Percentiles rank a stretch among this genome's conserved stretches.
phyloP scores from a whole-genome alignment of 495 filamentous ascomycete species.

The Aspergillus mulundensis region DNA sequence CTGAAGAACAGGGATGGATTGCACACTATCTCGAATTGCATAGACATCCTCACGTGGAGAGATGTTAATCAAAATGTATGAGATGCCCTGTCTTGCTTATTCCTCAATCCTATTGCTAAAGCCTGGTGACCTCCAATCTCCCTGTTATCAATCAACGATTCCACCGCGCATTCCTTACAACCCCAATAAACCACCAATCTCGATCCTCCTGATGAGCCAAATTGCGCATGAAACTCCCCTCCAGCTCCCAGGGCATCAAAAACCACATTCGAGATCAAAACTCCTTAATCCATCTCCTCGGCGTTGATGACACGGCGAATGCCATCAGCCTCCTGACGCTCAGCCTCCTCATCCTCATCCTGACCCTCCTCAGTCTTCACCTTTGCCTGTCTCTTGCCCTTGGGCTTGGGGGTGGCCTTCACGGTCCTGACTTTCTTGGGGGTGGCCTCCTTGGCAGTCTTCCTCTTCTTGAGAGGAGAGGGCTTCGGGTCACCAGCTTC shows the following conservation, averaged over 20 bases:
- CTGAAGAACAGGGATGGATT: not conserved
- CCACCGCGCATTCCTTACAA: not conserved
- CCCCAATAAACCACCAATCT: not conserved
- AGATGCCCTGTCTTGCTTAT: not conserved
- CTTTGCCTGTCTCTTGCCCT: not conserved
- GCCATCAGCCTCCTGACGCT: not conserved
- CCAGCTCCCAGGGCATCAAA: too few species aligned
- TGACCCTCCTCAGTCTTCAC: not conserved
- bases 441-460: not conserved
- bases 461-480: slow-evolving; percentile 3
- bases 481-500: not conserved
- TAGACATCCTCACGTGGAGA: not conserved
- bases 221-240: too few species aligned
- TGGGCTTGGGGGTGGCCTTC: not conserved
- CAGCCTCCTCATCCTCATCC: not conserved
- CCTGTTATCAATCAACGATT: not conserved
- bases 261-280: not conserved
- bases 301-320: not conserved
- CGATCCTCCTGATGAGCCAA: too few species aligned
- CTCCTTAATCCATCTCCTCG: not conserved
- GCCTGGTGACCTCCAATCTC: not conserved
- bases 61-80: not conserved
- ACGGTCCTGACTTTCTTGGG: not conserved
- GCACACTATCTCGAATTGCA: not conserved
- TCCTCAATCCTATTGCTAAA: not conserved